Conservation (phyloP, 139 green algal species). For the Marvania coccoides region DNA sequence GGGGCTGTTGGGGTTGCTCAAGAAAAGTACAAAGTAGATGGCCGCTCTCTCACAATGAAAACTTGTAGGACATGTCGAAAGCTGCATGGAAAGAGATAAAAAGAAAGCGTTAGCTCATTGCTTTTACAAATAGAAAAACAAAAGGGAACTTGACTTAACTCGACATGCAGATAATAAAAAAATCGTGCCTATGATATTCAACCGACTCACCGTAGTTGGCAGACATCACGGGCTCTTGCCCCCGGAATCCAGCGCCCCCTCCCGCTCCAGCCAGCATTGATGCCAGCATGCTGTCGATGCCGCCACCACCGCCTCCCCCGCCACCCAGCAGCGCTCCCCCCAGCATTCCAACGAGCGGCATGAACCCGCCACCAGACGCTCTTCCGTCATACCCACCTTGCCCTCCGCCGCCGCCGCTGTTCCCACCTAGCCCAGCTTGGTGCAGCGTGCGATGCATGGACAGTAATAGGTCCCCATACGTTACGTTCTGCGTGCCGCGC, state of each 20-base stretch:
- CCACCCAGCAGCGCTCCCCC: neutral
- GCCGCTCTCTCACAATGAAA: too few species aligned
- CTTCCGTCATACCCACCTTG: too few species aligned
- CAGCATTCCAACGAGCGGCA: slow-evolving; percentile 3
- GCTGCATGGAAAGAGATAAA: too few species aligned
- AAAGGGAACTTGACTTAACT: too few species aligned
- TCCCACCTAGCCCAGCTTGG: neutral
- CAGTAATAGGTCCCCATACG: slow-evolving; percentile 26
- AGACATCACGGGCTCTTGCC: slow-evolving; percentile 24
- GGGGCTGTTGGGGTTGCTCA: too few species aligned
- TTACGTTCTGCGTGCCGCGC: slow-evolving; percentile 10
- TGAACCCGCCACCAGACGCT: too few species aligned
- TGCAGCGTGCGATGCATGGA: slow-evolving; percentile 27
- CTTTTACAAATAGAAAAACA: too few species aligned
- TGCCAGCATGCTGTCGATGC: neutral
- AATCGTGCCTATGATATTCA: too few species aligned
- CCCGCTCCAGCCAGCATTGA: slow-evolving; percentile 13
- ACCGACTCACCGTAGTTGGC: slow-evolving; percentile 21
- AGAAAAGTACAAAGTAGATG: too few species aligned
- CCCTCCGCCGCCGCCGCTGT: neutral
- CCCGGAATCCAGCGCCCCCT: neutral
- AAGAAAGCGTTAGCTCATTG: too few species aligned
- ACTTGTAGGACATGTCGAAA: too few species aligned
- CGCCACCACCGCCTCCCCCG: neutral
- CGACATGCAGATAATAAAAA: too few species aligned